Evolutionary conservation across 2,329 filamentous ascomycete species (phyloP).

Genomic region (Akanthomyces dipterigenus): DNA sequence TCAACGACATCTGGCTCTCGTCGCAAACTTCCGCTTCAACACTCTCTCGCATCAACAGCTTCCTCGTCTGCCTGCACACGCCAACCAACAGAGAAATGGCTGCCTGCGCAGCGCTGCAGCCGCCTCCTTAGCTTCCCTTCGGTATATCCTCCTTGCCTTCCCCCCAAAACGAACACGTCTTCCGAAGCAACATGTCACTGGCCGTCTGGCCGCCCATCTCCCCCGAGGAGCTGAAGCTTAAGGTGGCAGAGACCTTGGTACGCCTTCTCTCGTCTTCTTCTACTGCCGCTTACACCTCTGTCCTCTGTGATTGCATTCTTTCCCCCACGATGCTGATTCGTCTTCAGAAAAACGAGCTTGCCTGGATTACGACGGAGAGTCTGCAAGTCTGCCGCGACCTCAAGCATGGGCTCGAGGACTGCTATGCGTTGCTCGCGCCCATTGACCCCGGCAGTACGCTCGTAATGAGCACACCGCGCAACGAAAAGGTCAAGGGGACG

Average conservation of each 20-base stretch:
- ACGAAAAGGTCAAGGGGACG: constrained; percentile 86
- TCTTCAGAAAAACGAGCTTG: constrained; percentile 43
- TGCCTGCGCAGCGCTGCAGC: constrained; percentile 18
- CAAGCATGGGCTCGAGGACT: constrained; percentile 72
- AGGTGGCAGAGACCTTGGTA: constrained; percentile 46
- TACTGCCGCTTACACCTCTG: background rate
- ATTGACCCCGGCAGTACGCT: constrained; percentile 81
- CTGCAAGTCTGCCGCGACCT: constrained; percentile 41
- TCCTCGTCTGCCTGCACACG: constrained; percentile 1
- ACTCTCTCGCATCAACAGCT: background rate
- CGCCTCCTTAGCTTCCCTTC: constrained; percentile 1
- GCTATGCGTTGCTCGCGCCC: constrained; percentile 77
- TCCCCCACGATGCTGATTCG: constrained; percentile 23
- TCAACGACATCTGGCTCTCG: background rate
- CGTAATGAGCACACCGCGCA: constrained; percentile 78
- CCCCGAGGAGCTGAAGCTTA: constrained; percentile 42
- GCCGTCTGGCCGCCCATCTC: constrained; percentile 52
- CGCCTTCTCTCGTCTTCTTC: constrained; percentile 15
- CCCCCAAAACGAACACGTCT: background rate
- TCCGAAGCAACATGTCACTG: constrained; percentile 40
- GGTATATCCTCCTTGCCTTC: too few relatives aligned
- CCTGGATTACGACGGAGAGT: constrained; percentile 48
- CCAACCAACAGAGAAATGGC: constrained; percentile 16
- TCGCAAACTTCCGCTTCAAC: background rate
- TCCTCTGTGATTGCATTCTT: too few relatives aligned